A percentile compares a stretch with the other conserved stretches of the same genome.
Evolutionary conservation across 192 early-diverging fungal species (phyloP).

Genomic region (Cetraspora pellucida): DNA sequence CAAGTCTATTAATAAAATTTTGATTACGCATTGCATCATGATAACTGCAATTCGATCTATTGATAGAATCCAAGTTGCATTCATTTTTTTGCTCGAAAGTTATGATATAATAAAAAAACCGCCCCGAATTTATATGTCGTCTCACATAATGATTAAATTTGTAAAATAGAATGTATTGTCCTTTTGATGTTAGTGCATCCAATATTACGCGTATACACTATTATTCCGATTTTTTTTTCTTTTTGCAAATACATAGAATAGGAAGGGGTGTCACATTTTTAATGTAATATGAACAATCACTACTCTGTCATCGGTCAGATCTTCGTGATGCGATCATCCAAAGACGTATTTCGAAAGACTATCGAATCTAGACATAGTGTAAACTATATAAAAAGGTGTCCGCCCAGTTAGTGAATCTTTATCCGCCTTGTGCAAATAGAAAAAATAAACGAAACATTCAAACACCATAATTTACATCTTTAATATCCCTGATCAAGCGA

Average conservation of each 20-base stretch:
- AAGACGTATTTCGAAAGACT: not conserved
- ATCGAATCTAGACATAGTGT: not conserved
- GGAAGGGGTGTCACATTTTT: not conserved
- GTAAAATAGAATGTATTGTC: not conserved
- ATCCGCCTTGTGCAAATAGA: not conserved
- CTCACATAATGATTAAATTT: not conserved
- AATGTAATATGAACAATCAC: too few relatives aligned
- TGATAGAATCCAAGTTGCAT: too few relatives aligned
- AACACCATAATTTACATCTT: too few relatives aligned
- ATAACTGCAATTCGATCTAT: too few relatives aligned
- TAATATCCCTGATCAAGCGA: too few relatives aligned
- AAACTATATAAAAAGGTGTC: not conserved
- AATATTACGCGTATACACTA: not conserved
- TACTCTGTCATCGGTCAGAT: not conserved
- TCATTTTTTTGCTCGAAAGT: too few relatives aligned
- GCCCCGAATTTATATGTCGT: too few relatives aligned
- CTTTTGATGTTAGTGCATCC: not conserved
- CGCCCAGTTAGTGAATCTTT: not conserved
- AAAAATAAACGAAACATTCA: too few relatives aligned
- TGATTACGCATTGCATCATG: too few relatives aligned
- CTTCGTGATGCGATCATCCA: not conserved
- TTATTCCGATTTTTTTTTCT: not conserved
- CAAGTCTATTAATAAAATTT: too few relatives aligned
- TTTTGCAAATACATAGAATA: not conserved
- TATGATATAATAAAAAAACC: too few relatives aligned